These are phyloP conservation scores for Heliosperma pusillum DNA, from an alignment of 148 eudicot species.

Conservation along the genomic window DNA sequence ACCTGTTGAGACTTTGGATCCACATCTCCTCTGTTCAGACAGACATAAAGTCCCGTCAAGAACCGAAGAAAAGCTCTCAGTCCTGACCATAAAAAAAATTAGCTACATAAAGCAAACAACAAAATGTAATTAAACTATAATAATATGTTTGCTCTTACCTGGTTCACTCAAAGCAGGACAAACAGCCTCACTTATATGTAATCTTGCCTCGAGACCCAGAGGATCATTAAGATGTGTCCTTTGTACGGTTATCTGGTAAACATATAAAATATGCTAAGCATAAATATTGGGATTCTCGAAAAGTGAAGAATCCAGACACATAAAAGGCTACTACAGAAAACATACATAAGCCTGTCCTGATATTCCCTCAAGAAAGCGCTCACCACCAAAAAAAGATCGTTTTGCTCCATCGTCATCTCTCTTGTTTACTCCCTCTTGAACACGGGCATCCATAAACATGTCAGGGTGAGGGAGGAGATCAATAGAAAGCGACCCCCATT, in stretches of 20 bases:
- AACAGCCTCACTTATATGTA: slow-evolving; percentile 87
- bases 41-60: slow-evolving; percentile 83
- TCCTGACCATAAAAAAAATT: slow-evolving; percentile 46
- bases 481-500: slow-evolving; percentile 86
- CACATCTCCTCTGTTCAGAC: slow-evolving; percentile 91
- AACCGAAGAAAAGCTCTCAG: slow-evolving; percentile 93
- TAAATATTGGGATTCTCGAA: slow-evolving; percentile 7
- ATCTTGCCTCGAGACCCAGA: slow-evolving; percentile 81
- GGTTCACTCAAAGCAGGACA: slow-evolving; percentile 98
- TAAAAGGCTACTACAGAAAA: slow-evolving; percentile 15
- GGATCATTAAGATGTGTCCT: slow-evolving; percentile 84
- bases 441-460: slow-evolving; percentile 75
- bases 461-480: slow-evolving; percentile 99
- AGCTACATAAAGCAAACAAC: background rate
- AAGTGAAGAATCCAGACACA: slow-evolving; percentile 9
- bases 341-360: slow-evolving; percentile 94
- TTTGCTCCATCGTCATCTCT: slow-evolving; percentile 97
- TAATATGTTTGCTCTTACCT: slow-evolving; percentile 38
- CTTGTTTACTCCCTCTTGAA: slow-evolving; percentile 52
- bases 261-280: slow-evolving; percentile 15
- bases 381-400: slow-evolving; percentile 92
- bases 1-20: slow-evolving; percentile 76
- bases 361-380: slow-evolving; percentile 92
- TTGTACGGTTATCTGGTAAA: slow-evolving; percentile 82
- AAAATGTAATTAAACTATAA: background rate